These are phyloP conservation scores for Hymenoscyphus albidus DNA, from an alignment of 2,329 filamentous ascomycete species.

Conservation along the genomic window DNA sequence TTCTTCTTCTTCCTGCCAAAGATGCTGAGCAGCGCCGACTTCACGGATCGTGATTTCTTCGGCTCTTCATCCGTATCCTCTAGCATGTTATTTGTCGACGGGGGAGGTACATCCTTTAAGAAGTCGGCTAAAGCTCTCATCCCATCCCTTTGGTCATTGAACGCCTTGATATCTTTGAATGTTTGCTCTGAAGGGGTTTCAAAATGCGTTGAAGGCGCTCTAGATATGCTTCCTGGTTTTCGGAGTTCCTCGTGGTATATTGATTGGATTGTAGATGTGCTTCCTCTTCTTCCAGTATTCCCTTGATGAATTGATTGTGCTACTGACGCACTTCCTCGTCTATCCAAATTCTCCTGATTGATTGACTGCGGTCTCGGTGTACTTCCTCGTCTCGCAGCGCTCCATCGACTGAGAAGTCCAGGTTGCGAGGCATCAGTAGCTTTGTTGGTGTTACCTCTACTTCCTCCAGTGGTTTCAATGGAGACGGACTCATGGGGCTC, in stretches of 20 bases:
- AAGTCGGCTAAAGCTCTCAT: constrained; percentile 5
- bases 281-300: neutral
- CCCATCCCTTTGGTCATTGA: constrained; percentile 3
- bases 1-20: constrained; percentile 33
- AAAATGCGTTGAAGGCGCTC: neutral
- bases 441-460: neutral
- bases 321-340: neutral
- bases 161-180: constrained; percentile 4
- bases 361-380: neutral
- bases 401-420: neutral
- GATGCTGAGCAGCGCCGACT: constrained; percentile 43
- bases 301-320: neutral
- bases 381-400: neutral
- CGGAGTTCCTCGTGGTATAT: neutral
- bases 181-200: neutral
- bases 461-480: neutral
- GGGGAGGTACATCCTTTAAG: constrained; percentile 5
- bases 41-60: constrained; percentile 35
- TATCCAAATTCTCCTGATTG: no score
- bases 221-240: neutral
- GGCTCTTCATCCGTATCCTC: neutral
- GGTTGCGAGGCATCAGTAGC: neutral
- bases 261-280: neutral
- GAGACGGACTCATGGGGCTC: neutral
- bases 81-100: constrained; percentile 2